A percentile compares a stretch with the other conserved stretches of the same genome.
phyloP scores from a whole-genome alignment of 768 basidiomycete genomes.

The Pulveroboletus sp. region DNA sequence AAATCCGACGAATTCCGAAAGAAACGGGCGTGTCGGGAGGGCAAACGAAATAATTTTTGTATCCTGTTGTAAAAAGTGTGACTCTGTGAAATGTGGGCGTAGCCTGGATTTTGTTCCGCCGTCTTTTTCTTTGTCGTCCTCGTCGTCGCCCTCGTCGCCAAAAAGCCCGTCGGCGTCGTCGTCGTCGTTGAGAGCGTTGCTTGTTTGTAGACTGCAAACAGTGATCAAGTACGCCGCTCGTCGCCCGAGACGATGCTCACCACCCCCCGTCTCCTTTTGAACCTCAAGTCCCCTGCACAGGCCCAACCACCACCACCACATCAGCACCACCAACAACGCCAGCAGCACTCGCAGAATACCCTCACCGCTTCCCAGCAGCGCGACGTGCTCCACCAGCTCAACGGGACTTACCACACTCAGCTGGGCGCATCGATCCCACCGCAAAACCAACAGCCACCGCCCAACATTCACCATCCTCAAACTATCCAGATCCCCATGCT shows the following conservation, averaged over 20 bases:
- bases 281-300: constrained; percentile 31
- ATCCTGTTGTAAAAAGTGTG: constrained; percentile 39
- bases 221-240: constrained; percentile 19
- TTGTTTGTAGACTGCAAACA: constrained; percentile 34
- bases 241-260: constrained; percentile 29
- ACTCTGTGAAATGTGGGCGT: constrained; percentile 4
- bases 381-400: constrained; percentile 28
- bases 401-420: constrained; percentile 30
- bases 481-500: constrained; percentile 66
- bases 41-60: constrained; percentile 78
- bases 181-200: constrained; percentile 19
- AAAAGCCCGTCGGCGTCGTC: constrained; percentile 3
- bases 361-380: constrained; percentile 24
- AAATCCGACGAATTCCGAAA: constrained; percentile 43
- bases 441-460: constrained; percentile 21
- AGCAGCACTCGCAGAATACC: constrained; percentile 28
- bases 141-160: constrained; percentile 5
- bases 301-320: constrained; percentile 15
- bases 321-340: constrained; percentile 18
- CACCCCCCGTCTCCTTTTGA: constrained; percentile 32
- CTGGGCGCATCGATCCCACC: constrained; percentile 7
- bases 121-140: constrained; percentile 8
- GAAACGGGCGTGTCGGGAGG: constrained; percentile 61
- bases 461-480: constrained; percentile 38
- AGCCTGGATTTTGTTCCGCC: neutral